Evolutionary conservation across 1,284 basidiomycete species (phyloP).

Genomic region (Marasmius oreades): DNA sequence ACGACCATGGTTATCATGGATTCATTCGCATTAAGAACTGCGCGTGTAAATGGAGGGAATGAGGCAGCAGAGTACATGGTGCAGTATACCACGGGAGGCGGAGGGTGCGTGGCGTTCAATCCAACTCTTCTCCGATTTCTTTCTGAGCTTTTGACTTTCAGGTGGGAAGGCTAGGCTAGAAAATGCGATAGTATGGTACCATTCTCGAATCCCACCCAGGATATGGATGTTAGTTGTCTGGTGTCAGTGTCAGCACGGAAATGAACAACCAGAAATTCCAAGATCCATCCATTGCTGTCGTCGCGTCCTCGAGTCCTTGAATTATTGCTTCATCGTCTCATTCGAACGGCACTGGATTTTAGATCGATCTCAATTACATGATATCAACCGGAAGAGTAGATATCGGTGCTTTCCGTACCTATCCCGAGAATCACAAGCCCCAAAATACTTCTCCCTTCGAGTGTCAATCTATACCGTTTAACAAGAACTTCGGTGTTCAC

Average conservation of each 20-base stretch:
- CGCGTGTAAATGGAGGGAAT: constrained; percentile 93
- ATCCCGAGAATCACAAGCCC: constrained; percentile 92
- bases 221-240: constrained; percentile 96
- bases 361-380: constrained; percentile 95
- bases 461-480: constrained; percentile 92
- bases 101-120: constrained; percentile 46
- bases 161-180: constrained; percentile 83
- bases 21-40: constrained; percentile 96
- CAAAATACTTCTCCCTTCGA: constrained; percentile 68
- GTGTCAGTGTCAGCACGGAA: constrained; percentile 96
- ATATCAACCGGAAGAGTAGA: constrained; percentile 98
- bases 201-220: constrained; percentile 98
- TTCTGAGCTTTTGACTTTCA: constrained; percentile 26
- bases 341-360: too few species aligned
- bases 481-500: constrained; percentile 97
- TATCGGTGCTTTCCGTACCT: constrained; percentile 97
- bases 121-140: background rate
- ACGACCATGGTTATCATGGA: constrained; percentile 91
- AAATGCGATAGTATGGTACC: constrained; percentile 98
- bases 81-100: constrained; percentile 79
- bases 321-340: too few species aligned
- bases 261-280: constrained; percentile 92
- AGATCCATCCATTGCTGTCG: constrained; percentile 98
- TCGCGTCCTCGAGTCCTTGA: constrained; percentile 50
- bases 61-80: constrained; percentile 99